phyloP scores from a whole-genome alignment of 352 stramenopile species.

The Paralagenidium karlingii region DNA sequence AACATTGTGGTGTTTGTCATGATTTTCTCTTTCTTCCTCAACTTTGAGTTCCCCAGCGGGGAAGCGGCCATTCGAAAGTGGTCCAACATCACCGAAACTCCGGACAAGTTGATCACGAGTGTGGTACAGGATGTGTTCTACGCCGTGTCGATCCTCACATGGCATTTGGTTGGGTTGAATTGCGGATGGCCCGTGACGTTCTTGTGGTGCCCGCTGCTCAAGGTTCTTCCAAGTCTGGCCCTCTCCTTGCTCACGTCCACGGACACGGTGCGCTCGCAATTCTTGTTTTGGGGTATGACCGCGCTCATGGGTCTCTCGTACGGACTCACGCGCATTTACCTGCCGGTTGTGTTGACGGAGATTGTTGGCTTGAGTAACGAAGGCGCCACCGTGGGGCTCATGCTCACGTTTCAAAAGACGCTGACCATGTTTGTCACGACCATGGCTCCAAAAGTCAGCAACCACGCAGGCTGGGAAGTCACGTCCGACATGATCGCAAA shows the following conservation, averaged over 20 bases:
- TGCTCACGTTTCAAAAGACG: slow-evolving; percentile 38
- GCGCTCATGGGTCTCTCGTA: slow-evolving; percentile 23
- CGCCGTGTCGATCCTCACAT: slow-evolving; percentile 13
- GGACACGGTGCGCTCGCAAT: slow-evolving; percentile 15
- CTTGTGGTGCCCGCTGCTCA: slow-evolving; percentile 17
- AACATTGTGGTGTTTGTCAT: slow-evolving; percentile 38
- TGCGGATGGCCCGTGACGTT: slow-evolving; percentile 18
- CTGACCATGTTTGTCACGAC: slow-evolving; percentile 31
- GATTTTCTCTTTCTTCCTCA: slow-evolving; percentile 39
- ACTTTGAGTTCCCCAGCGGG: slow-evolving; percentile 41
- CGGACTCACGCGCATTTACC: slow-evolving; percentile 18
- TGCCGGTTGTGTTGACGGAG: slow-evolving; percentile 25
- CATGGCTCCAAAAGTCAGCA: slow-evolving; percentile 37
- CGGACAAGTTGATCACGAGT: slow-evolving; percentile 9
- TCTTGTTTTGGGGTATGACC: slow-evolving; percentile 21
- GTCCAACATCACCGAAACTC: slow-evolving; percentile 22
- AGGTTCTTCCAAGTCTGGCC: slow-evolving; percentile 21
- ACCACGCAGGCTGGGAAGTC: no score
- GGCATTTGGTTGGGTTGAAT: slow-evolving; percentile 35
- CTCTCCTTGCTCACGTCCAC: slow-evolving; percentile 30
- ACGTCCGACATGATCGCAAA: no score
- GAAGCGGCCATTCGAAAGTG: slow-evolving; percentile 21
- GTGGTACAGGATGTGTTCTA: no score
- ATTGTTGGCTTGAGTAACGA: slow-evolving; percentile 35
- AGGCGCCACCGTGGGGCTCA: slow-evolving; percentile 31